Conservation (phyloP, 352 stramenopile genomes). For the Globisporangium lucens region DNA sequence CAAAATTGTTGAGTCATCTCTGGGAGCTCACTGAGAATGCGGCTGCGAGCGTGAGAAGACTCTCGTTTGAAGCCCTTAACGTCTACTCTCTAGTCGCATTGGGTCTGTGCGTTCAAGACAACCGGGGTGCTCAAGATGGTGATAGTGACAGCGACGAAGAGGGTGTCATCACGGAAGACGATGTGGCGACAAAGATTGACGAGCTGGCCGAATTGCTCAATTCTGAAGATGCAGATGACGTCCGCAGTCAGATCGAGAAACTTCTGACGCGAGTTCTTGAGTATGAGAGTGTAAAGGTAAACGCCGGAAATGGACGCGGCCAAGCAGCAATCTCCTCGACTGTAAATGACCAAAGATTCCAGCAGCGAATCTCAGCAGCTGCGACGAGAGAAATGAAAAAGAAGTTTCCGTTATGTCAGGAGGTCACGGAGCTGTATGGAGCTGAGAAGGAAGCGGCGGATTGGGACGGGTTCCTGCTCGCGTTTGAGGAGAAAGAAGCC, state of each 20-base stretch:
- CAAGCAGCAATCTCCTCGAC: conserved; percentile 32
- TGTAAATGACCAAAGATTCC: conserved; percentile 20
- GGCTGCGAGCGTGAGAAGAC: conserved; percentile 31
- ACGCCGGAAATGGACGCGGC: conserved; percentile 32
- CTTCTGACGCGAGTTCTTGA: conserved; percentile 40
- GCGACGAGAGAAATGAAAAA: conserved; percentile 60
- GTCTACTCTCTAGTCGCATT: conserved; percentile 45
- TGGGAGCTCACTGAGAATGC: conserved; percentile 46
- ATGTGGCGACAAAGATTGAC: conserved; percentile 47
- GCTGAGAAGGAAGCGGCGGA: conserved; percentile 13
- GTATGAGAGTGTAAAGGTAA: conserved; percentile 34
- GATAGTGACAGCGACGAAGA: conserved; percentile 30
- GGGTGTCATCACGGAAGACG: conserved; percentile 26
- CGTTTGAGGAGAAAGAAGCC: conserved; percentile 33
- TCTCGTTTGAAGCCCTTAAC: conserved; percentile 42
- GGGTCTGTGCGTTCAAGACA: conserved; percentile 27
- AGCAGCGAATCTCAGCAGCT: conserved; percentile 36
- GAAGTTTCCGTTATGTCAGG: conserved; percentile 28
- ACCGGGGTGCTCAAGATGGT: conserved; percentile 10
- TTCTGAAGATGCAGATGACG: conserved; percentile 29
- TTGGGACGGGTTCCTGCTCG: conserved; percentile 42
- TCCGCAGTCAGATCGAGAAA: conserved; percentile 38
- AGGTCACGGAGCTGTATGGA: conserved; percentile 24
- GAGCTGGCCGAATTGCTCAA: conserved; percentile 37
- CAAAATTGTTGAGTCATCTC: conserved; percentile 43